These are phyloP conservation scores for Trichoderma breve DNA, from an alignment of 2,329 filamentous ascomycete genomes.

Conservation along the genomic window DNA sequence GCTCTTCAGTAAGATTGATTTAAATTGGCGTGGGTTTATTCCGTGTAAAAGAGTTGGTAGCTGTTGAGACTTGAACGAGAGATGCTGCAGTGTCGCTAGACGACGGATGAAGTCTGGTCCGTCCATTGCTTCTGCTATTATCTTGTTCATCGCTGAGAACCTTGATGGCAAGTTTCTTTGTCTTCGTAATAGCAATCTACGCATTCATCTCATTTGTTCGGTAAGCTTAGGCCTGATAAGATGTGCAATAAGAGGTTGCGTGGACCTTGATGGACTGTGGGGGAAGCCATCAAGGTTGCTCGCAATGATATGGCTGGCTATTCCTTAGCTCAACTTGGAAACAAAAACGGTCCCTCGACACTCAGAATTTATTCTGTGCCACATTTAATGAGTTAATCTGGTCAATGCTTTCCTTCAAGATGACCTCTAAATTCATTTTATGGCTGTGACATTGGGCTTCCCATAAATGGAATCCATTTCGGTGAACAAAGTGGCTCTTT, in stretches of 20 bases:
- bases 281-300: constrained; percentile 13
- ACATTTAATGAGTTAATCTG: neutral
- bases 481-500: neutral
- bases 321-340: neutral
- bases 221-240: neutral
- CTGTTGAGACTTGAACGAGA: neutral
- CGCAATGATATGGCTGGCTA: neutral
- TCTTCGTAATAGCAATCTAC: neutral
- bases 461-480: neutral
- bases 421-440: neutral
- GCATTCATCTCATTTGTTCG: neutral
- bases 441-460: neutral
- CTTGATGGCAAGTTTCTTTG: neutral
- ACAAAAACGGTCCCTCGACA: neutral
- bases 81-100: neutral
- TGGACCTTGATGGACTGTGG: constrained; percentile 12
- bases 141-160: neutral
- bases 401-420: neutral
- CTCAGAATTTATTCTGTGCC: neutral
- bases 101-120: neutral
- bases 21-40: neutral
- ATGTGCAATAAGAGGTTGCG: neutral
- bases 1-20: neutral
- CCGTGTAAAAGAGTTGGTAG: neutral
- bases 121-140: neutral